A percentile compares a stretch with the other conserved stretches of the same genome.
These are phyloP conservation scores for Actinidia chinensis DNA, from an alignment of 179 eudicot genomes.

Conservation along the genomic window DNA sequence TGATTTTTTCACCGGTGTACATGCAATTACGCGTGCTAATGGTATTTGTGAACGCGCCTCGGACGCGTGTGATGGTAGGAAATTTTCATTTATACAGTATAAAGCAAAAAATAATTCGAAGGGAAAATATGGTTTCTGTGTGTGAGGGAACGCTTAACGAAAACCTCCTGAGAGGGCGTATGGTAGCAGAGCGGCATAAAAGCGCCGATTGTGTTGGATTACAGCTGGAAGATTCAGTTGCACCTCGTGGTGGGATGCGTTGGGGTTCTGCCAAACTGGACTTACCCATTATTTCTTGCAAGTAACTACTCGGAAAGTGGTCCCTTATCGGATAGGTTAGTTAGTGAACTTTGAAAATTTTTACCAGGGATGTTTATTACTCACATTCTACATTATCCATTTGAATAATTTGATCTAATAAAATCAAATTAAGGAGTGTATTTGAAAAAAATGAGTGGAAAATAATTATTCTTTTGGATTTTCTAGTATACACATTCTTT, in stretches of 20 bases:
- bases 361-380: too few relatives aligned
- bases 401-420: too few relatives aligned
- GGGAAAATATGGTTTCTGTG: not conserved
- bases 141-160: not conserved
- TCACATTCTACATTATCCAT: too few relatives aligned
- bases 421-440: too few relatives aligned
- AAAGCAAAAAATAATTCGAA: not conserved
- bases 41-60: not conserved
- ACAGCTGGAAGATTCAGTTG: conserved; percentile 45
- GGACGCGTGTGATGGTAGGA: conserved; percentile 5
- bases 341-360: too few relatives aligned
- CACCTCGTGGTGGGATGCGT: conserved; percentile 20
- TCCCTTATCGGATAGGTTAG: too few relatives aligned
- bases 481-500: too few relatives aligned
- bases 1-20: conserved; percentile 2
- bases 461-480: too few relatives aligned
- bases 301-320: too few relatives aligned
- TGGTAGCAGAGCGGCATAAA: not conserved
- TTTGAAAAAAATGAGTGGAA: too few relatives aligned
- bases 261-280: conserved; percentile 24
- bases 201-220: conserved; percentile 17
- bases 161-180: not conserved
- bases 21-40: conserved; percentile 8
- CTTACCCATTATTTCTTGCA: too few relatives aligned
- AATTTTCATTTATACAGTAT: not conserved